Conservation (phyloP, 495 filamentous ascomycete species). For the Filosporella fistucella region DNA sequence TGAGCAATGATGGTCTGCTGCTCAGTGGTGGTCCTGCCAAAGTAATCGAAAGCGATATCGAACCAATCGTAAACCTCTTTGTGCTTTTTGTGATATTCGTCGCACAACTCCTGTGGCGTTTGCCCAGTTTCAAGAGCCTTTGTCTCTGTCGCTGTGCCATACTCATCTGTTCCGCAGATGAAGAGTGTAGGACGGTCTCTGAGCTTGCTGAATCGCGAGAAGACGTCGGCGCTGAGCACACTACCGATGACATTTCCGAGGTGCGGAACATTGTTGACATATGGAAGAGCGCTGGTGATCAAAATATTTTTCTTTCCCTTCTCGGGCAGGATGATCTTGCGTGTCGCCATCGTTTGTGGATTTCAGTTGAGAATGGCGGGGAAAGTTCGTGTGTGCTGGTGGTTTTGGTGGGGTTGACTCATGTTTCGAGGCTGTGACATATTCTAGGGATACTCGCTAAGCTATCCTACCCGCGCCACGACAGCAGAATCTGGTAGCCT, state of each 20-base stretch:
- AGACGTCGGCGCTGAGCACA: conserved; percentile 80
- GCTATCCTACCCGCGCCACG: no score
- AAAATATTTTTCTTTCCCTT: conserved; percentile 45
- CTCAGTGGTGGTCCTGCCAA: conserved; percentile 76
- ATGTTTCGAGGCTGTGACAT: background rate
- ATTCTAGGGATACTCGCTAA: background rate
- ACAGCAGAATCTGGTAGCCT: no score
- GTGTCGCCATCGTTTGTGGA: conserved; percentile 16
- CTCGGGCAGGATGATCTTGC: conserved; percentile 36
- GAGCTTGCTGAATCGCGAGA: conserved; percentile 40
- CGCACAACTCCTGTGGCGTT: conserved; percentile 63
- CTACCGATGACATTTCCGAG: conserved; percentile 91
- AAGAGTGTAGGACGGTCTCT: conserved; percentile 49
- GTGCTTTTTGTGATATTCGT: conserved; percentile 83
- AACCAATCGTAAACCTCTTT: conserved; percentile 87
- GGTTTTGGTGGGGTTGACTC: background rate
- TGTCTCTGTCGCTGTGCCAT: conserved; percentile 83
- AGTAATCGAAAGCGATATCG: conserved; percentile 76
- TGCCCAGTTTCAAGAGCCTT: conserved; percentile 58
- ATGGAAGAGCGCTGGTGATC: conserved; percentile 53
- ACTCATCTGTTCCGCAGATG: conserved; percentile 72
- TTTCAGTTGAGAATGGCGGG: conserved; percentile 14
- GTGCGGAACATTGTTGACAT: conserved; percentile 96
- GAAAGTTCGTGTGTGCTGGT: background rate
- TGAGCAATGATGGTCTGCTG: conserved; percentile 85